These are phyloP conservation scores for Oryza glumipatula DNA, from an alignment of 176 grass and related monocot species.

Conservation along the genomic window DNA sequence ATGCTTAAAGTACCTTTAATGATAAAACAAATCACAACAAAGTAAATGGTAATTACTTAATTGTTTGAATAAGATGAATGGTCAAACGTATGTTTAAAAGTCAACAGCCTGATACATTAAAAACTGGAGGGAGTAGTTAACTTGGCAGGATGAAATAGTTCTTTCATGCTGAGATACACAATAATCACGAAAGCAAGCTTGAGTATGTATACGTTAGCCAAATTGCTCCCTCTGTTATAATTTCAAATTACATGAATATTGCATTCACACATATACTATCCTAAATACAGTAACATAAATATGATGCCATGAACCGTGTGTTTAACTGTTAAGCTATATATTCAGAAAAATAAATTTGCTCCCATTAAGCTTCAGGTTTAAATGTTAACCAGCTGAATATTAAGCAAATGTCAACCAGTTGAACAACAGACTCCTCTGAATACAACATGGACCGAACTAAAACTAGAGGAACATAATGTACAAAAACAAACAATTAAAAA, in stretches of 20 bases:
- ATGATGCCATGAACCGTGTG: not conserved
- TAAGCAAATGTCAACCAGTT: not conserved
- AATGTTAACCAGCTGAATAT: not conserved
- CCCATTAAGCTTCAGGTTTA: not conserved
- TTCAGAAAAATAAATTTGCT: not conserved
- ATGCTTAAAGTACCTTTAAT: no score
- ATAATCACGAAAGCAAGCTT: not conserved
- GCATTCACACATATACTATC: not conserved
- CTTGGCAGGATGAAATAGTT: conserved; percentile 7
- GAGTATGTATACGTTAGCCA: not conserved
- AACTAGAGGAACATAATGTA: conserved; percentile 14
- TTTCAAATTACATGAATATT: not conserved
- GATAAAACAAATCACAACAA: no score
- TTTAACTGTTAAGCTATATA: not conserved
- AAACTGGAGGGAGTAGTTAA: not conserved
- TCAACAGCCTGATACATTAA: no score
- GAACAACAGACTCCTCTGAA: not conserved
- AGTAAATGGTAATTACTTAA: no score
- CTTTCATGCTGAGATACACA: conserved; percentile 14
- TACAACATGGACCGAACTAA: not conserved
- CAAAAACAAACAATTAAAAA: not conserved
- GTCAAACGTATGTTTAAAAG: no score
- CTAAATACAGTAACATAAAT: not conserved
- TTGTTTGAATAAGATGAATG: no score
- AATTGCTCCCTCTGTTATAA: not conserved